Evolutionary conservation across 2,329 filamentous ascomycete genomes (phyloP).

Genomic region (Diaporthe ilicicola): DNA sequence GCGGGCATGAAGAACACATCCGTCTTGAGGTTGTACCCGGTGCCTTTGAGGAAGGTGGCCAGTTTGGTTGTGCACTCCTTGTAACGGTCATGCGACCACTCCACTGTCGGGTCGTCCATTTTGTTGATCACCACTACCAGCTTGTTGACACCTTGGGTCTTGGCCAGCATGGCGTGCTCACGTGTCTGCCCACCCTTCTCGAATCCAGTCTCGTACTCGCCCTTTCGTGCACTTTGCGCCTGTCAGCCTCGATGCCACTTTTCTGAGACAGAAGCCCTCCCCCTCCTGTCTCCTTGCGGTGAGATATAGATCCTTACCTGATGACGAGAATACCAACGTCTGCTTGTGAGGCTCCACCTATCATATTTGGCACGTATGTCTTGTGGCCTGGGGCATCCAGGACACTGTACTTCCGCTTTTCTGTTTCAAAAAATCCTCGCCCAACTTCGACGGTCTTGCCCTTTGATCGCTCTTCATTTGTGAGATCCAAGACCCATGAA

Average conservation of each 20-base stretch:
- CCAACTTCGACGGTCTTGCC: slow-evolving; percentile 99
- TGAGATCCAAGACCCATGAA: slow-evolving; percentile 97
- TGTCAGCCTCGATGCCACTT: neutral
- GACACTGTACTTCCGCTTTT: slow-evolving; percentile 95
- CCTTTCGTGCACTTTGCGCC: slow-evolving; percentile 88
- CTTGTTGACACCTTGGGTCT: slow-evolving; percentile 98
- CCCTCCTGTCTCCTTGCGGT: neutral
- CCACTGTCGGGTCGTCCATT: slow-evolving; percentile 97
- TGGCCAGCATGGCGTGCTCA: slow-evolving; percentile 97
- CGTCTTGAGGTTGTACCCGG: slow-evolving; percentile 93
- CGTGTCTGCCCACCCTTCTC: slow-evolving; percentile 95
- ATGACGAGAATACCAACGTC: slow-evolving; percentile 90
- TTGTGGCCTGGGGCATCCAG: slow-evolving; percentile 97
- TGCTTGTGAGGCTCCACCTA: slow-evolving; percentile 91
- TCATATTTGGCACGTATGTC: slow-evolving; percentile 98
- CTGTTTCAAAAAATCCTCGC: slow-evolving; percentile 94
- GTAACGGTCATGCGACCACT: slow-evolving; percentile 94
- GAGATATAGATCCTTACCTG: slow-evolving; percentile 22
- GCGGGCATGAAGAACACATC: slow-evolving; percentile 97
- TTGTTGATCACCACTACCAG: slow-evolving; percentile 96
- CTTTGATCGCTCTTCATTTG: slow-evolving; percentile 94
- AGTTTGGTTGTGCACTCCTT: slow-evolving; percentile 94
- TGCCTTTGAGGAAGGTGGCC: slow-evolving; percentile 84
- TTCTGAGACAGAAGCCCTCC: no score
- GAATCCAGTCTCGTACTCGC: slow-evolving; percentile 98